Evolutionary conservation across 805 yeast species (phyloP), one percentile per base, ranked within the genome.

Genomic region (Suhomyces sp.): DNA sequence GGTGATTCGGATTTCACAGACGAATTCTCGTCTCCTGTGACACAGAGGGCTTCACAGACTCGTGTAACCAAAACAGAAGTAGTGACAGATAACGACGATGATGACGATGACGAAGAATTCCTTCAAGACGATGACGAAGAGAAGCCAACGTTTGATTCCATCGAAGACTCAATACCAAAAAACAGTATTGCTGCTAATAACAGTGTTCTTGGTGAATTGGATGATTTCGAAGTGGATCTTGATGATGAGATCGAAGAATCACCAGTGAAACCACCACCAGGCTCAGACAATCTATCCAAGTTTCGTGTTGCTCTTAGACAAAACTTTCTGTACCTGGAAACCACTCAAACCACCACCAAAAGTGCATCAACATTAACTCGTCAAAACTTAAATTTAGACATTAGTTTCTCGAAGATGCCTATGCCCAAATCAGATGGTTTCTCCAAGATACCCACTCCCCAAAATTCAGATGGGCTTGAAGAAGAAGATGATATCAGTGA

Each of bases 171-270:
- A 6, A 21, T 21, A 6, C 6, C 13, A 13, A 12, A 20, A 29
- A 13, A 10, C 6, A 10, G 19, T 5, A 7, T 8, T 19, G 6
- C 31, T 5, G 12, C 12, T 6, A 6, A n/a, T 11, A 26, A 11
- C 11, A 20, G 17, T 13, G 10, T 7, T 10, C 9, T 20, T 20
- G 20, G 15, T 31, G 56, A 44, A 7, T 45, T 55, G 13, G 62
- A 56, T 14, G 60, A 54, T 6, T 53, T 55, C 17, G 29, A 26
- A 5, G 29, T 26, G 12, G 29, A 26, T 4, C 21, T 17, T 19
- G 65, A 60, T 24, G 63, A 64, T 27, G 68, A 62, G 19, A 52
- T 66, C 7, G 73, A 66, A 34, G 72, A 66, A 40, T 65, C 72
- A 3, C 72, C 72, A 4, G 49, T 59, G 6, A 66, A 65, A 16